These are phyloP conservation scores for Rhodomyrtus tomentosa DNA, from an alignment of 345 rosid genomes.

Conservation along the genomic window DNA sequence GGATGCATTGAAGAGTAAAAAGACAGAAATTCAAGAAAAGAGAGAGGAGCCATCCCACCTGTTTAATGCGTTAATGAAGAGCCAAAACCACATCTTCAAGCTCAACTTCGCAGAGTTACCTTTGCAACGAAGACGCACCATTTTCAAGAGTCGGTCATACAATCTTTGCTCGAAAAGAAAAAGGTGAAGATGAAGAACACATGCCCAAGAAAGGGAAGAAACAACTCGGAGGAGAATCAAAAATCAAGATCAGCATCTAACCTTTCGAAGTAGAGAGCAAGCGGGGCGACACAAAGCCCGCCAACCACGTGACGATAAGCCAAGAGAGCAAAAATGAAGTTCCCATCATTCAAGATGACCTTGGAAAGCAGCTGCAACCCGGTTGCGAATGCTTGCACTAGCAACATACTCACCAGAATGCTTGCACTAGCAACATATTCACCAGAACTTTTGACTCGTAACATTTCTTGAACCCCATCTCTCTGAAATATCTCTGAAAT, in stretches of 20 bases:
- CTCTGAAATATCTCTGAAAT: neutral
- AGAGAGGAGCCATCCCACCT: constrained; percentile 18
- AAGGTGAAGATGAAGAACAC: neutral
- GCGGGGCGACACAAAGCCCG: constrained; percentile 30
- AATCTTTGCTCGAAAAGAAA: neutral
- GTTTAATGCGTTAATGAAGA: constrained; percentile 21
- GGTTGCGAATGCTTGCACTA: constrained; percentile 30
- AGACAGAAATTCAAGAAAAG: neutral
- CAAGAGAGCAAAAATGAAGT: constrained; percentile 31
- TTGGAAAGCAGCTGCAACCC: constrained; percentile 32
- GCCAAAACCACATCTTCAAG: constrained; percentile 24
- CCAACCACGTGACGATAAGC: constrained; percentile 42
- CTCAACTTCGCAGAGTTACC: neutral
- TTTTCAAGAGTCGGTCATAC: neutral
- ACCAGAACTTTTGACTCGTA: constrained; percentile 1
- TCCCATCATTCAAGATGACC: constrained; percentile 19
- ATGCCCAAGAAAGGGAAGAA: neutral
- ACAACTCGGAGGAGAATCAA: neutral
- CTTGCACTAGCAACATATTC: constrained; percentile 36
- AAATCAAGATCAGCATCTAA: neutral
- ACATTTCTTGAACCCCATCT: neutral
- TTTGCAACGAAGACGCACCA: neutral
- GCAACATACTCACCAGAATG: constrained; percentile 17
- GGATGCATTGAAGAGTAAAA: neutral
- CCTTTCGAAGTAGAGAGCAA: constrained; percentile 38